phyloP scores from a whole-genome alignment of 768 basidiomycete species.

The Boletus tomentosulus region DNA sequence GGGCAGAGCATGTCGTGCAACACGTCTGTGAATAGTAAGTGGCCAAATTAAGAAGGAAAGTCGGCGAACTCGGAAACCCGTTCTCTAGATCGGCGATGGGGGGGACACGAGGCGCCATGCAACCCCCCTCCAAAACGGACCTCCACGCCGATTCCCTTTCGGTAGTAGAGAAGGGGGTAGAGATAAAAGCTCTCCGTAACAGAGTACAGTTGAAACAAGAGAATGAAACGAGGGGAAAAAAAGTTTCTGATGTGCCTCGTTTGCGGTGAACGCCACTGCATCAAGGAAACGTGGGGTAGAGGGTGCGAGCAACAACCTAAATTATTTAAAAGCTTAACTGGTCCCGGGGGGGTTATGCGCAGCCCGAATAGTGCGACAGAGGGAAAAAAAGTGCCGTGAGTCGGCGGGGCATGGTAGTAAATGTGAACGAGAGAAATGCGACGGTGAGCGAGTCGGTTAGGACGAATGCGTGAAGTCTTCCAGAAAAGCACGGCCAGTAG shows the following conservation, averaged over 20 bases:
- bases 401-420: not conserved
- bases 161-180: not conserved
- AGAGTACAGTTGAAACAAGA: not conserved
- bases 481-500: conserved; percentile 10
- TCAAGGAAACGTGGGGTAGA: conserved; percentile 14
- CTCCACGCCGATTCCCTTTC: not conserved
- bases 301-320: conserved; percentile 18
- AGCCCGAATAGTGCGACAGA: not conserved
- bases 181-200: not conserved
- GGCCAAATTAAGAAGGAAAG: conserved; percentile 1
- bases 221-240: not conserved
- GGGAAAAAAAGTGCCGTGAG: not conserved
- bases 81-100: conserved; percentile 13
- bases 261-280: conserved; percentile 1
- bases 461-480: conserved; percentile 1
- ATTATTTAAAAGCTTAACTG: conserved; percentile 26
- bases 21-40: conserved; percentile 10
- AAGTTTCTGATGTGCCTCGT: not conserved
- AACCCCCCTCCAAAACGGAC: not conserved
- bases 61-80: not conserved
- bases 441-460: not conserved
- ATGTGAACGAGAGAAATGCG: not conserved
- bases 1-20: not conserved
- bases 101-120: not conserved
- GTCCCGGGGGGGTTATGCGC: not conserved